Percentiles rank a stretch among this genome's conserved stretches.
These are phyloP conservation scores for Trichocladium uniseriatum DNA, from an alignment of 495 filamentous ascomycete species.

Conservation along the genomic window DNA sequence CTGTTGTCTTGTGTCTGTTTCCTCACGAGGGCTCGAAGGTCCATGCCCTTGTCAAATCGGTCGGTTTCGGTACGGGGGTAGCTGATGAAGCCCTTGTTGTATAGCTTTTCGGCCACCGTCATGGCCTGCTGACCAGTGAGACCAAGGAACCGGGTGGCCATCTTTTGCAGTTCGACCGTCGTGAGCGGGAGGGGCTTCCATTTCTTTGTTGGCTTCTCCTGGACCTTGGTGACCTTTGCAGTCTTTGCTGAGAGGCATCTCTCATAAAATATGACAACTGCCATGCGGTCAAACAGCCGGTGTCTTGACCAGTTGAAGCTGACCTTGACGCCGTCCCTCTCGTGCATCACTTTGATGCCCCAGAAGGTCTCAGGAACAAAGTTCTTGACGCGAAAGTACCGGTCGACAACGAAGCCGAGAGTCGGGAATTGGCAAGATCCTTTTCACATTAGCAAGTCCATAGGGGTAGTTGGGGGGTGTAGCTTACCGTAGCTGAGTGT, in stretches of 20 bases:
- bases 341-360: slow-evolving; percentile 76
- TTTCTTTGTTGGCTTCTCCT: slow-evolving; percentile 85
- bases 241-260: slow-evolving; percentile 66
- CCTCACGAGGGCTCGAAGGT: slow-evolving; percentile 67
- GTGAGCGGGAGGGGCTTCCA: slow-evolving; percentile 91
- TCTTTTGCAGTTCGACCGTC: slow-evolving; percentile 97
- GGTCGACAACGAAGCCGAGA: slow-evolving; percentile 90
- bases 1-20: slow-evolving; percentile 67
- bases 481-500: slow-evolving; percentile 77
- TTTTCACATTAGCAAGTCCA: slow-evolving; percentile 24
- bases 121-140: slow-evolving; percentile 84
- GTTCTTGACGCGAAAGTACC: slow-evolving; percentile 84
- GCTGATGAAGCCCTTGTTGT: slow-evolving; percentile 91
- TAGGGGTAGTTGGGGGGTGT: not conserved
- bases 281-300: slow-evolving; percentile 79
- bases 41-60: slow-evolving; percentile 84
- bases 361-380: slow-evolving; percentile 92
- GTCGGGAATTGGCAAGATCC: slow-evolving; percentile 97
- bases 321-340: slow-evolving; percentile 68
- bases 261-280: slow-evolving; percentile 75
- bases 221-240: slow-evolving; percentile 72
- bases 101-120: slow-evolving; percentile 81
- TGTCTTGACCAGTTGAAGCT: slow-evolving; percentile 76
- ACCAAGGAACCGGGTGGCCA: slow-evolving; percentile 73
- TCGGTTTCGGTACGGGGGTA: slow-evolving; percentile 97